Evolutionary conservation across 495 filamentous ascomycete species (phyloP).

Genomic region (Daldinia bambusicola): DNA sequence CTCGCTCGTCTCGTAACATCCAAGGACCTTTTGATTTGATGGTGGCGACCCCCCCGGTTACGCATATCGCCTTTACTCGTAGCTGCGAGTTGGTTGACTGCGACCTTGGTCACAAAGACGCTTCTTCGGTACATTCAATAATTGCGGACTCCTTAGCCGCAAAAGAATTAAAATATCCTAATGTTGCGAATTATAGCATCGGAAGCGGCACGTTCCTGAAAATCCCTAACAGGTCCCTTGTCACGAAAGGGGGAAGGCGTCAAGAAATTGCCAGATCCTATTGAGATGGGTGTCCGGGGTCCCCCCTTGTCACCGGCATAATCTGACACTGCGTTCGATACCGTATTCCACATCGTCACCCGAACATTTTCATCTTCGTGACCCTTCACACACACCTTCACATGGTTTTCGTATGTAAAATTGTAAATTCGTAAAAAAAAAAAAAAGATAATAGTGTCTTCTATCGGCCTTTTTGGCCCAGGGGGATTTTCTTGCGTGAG

Average conservation of each 20-base stretch:
- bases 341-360: slow-evolving; percentile 7
- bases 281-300: slow-evolving; percentile 28
- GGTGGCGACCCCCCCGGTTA: neutral
- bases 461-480: slow-evolving; percentile 18
- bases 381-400: slow-evolving; percentile 12
- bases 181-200: neutral
- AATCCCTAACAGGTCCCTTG: slow-evolving; percentile 16
- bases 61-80: neutral
- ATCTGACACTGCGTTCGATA: slow-evolving; percentile 4
- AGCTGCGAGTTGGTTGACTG: neutral
- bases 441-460: slow-evolving; percentile 20
- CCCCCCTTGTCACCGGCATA: slow-evolving; percentile 18
- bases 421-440: slow-evolving; percentile 12
- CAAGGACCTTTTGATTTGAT: neutral
- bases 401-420: slow-evolving; percentile 13
- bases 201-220: slow-evolving; percentile 15
- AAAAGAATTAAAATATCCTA: no score
- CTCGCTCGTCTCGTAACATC: neutral
- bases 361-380: neutral
- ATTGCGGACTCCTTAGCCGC: neutral
- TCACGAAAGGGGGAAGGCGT: slow-evolving; percentile 22
- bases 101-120: no score
- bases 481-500: slow-evolving; percentile 7
- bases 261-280: slow-evolving; percentile 20
- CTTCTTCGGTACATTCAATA: neutral